These are phyloP conservation scores for Xanthoconium purpureum DNA, from an alignment of 768 basidiomycete genomes.

Conservation along the genomic window DNA sequence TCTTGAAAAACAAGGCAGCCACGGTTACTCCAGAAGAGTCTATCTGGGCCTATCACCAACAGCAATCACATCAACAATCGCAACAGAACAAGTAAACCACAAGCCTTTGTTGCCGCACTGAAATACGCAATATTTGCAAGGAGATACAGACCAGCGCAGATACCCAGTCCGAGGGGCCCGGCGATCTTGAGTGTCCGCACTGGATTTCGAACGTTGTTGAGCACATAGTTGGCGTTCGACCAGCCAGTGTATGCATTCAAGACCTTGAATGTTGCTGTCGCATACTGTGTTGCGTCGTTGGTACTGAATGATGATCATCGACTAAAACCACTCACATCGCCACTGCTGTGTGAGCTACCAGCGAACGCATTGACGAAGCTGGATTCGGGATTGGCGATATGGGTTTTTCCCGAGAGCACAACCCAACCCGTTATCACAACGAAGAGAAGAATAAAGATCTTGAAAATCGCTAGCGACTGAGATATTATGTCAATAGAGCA, in stretches of 20 bases:
- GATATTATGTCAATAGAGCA: conserved; percentile 9
- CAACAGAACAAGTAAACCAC: neutral
- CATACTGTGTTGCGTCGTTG: conserved; percentile 40
- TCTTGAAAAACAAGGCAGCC: conserved; percentile 57
- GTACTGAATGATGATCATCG: neutral
- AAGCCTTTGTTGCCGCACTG: conserved; percentile 32
- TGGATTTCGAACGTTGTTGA: conserved; percentile 60
- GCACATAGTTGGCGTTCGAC: conserved; percentile 55
- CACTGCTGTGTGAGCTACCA: conserved; percentile 51
- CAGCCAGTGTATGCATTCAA: conserved; percentile 50
- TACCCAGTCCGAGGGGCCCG: conserved; percentile 53
- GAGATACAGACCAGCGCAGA: conserved; percentile 51
- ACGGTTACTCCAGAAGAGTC: conserved; percentile 49
- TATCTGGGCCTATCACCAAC: conserved; percentile 39
- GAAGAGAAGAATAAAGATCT: conserved; percentile 51
- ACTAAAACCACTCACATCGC: conserved; percentile 35
- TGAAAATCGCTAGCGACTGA: conserved; percentile 49
- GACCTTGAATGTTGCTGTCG: conserved; percentile 63
- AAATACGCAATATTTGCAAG: conserved; percentile 61
- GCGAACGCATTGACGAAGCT: conserved; percentile 59
- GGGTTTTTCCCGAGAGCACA: conserved; percentile 56
- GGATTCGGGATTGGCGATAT: conserved; percentile 51
- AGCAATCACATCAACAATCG: neutral
- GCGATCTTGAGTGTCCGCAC: conserved; percentile 61
- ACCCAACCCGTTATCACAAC: conserved; percentile 58